These are phyloP conservation scores for Cytospora leucostoma DNA, from an alignment of 2,329 filamentous ascomycete genomes.

Conservation along the genomic window DNA sequence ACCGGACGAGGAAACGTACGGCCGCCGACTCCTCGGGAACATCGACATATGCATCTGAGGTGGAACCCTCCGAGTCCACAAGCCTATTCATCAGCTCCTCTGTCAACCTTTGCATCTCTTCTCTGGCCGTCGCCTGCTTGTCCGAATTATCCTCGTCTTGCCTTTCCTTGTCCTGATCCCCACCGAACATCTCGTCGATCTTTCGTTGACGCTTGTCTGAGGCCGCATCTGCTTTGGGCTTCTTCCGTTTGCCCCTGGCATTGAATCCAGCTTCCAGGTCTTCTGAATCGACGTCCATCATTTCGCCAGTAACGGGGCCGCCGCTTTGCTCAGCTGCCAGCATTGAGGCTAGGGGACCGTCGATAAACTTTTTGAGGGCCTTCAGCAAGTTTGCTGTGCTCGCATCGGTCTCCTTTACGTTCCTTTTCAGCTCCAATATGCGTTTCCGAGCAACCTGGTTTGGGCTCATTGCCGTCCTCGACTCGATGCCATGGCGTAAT, in stretches of 20 bases:
- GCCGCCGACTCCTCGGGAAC: constrained; percentile 63
- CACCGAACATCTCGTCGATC: constrained; percentile 66
- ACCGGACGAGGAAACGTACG: constrained; percentile 63
- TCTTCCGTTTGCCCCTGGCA: constrained; percentile 58
- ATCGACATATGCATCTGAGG: constrained; percentile 58
- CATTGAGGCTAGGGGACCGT: constrained; percentile 70
- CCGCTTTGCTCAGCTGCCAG: constrained; percentile 82
- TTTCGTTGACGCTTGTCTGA: constrained; percentile 57
- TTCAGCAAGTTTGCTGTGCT: constrained; percentile 63
- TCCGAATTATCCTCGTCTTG: constrained; percentile 40
- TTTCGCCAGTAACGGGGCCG: constrained; percentile 77
- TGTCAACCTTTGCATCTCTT: constrained; percentile 61
- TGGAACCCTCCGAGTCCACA: constrained; percentile 55
- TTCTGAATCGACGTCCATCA: constrained; percentile 64
- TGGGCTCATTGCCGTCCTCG: constrained; percentile 58
- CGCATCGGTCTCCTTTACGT: constrained; percentile 60
- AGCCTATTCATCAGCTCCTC: constrained; percentile 63
- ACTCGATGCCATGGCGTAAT: constrained; percentile 58
- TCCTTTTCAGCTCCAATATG: constrained; percentile 60
- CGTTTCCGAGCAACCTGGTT: constrained; percentile 64
- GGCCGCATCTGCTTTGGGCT: constrained; percentile 41
- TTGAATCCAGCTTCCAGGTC: constrained; percentile 62
- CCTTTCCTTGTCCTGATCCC: constrained; percentile 32
- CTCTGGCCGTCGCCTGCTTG: constrained; percentile 52
- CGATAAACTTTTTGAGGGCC: constrained; percentile 69